Base-by-base conservation (phyloP, 176 grass and related monocot species). In the Themeda triandra region DNA sequence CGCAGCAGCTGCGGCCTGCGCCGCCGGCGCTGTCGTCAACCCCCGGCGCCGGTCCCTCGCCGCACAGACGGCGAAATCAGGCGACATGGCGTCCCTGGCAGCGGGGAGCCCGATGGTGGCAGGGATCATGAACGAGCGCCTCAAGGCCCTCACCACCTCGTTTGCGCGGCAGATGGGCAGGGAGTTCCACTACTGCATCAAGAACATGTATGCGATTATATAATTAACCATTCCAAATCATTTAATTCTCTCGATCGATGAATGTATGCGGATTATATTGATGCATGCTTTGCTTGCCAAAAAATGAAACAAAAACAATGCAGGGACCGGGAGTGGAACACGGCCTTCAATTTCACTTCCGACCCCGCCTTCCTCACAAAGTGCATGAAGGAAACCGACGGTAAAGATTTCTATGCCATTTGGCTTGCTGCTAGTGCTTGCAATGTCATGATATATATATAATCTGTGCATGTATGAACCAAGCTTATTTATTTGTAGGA, bases 241-340 rank as follows among this genome's bases (percentile, higher is more conserved):
- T 41, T 70, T 10, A 23, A 46, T 46, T 48, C 45, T 48, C 49
- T 54, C 19, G 6, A 19, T 53, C 6, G 19, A 54, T 40, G 32
- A 6, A 39, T 40, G 67, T 4, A 39, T 69, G 66, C 4, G 10
- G 19, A 69, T 69, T 10, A 48, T 17, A 48, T 17, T 48, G 33
- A 69, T 44, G 23, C 12, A 27, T 72, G 68, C 11, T 62, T 53
- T 53, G 17, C 48, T 69, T 37, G 17, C 1, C 4, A 46, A 45
- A 73, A 73, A 28, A 49, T 3, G 27, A 62, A 25, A 60, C 27
- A 63, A 30, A 30, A 7, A 15, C 13, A 69, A 54, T 82, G 15
- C 83, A 97, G 94, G 73, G 73, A 97, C 27, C 84, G 77, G 2
- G 94, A 97, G 73, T 97, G 94, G 94, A 90, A 94, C 37, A 71